phyloP scores from a whole-genome alignment of 768 basidiomycete genomes.

The Boletus coccyginus region DNA sequence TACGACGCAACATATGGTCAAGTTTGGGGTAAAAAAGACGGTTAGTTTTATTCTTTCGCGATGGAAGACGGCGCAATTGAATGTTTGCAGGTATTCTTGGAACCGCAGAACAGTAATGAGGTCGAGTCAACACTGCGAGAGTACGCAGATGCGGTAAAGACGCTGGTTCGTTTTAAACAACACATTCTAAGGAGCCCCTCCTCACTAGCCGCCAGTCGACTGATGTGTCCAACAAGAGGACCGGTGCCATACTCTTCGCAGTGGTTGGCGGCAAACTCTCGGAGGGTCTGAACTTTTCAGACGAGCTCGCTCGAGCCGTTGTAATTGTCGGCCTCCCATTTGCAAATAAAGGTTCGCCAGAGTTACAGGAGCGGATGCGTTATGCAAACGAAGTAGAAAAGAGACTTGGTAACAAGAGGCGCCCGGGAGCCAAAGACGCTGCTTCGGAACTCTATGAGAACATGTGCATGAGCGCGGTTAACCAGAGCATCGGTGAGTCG shows the following conservation, averaged over 20 bases:
- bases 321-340: constrained; percentile 90
- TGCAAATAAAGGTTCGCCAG: constrained; percentile 86
- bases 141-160: constrained; percentile 54
- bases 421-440: constrained; percentile 54
- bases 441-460: constrained; percentile 86
- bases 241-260: constrained; percentile 84
- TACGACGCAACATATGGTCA: constrained; percentile 55
- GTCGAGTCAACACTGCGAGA: constrained; percentile 76
- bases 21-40: constrained; percentile 70
- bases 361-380: constrained; percentile 87
- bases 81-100: constrained; percentile 72
- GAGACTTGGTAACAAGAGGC: constrained; percentile 35
- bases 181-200: not conserved
- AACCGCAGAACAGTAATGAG: constrained; percentile 68
- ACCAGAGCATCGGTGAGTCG: constrained; percentile 88
- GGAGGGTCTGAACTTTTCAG: constrained; percentile 80
- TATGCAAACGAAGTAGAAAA: constrained; percentile 70
- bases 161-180: constrained; percentile 15
- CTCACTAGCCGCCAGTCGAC: constrained; percentile 20
- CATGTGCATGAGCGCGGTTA: constrained; percentile 91
- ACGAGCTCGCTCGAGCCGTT: constrained; percentile 82
- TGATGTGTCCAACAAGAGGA: constrained; percentile 28
- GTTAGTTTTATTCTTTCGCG: constrained; percentile 35
- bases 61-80: not conserved
- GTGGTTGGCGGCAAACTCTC: constrained; percentile 98